Conservation (phyloP, 331 rosid species). For the Malus hybrid region DNA sequence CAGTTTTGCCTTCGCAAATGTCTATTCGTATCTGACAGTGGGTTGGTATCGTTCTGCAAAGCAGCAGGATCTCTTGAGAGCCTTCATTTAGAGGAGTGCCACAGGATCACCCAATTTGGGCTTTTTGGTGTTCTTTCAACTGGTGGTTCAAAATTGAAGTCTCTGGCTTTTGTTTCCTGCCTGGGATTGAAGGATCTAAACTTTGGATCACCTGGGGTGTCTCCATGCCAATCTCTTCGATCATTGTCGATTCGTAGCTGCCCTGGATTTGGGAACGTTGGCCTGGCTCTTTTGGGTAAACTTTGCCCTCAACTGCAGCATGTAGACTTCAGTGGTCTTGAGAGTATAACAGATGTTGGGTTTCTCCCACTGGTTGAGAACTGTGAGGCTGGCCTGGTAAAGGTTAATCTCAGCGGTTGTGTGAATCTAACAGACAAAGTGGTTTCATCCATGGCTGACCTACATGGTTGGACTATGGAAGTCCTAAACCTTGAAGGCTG, state of each 20-base stretch:
- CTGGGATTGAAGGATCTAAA: slow-evolving; percentile 65
- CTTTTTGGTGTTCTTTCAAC: slow-evolving; percentile 54
- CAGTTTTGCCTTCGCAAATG: slow-evolving; percentile 54
- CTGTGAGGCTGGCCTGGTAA: slow-evolving; percentile 59
- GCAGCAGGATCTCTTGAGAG: slow-evolving; percentile 66
- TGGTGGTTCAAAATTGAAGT: slow-evolving; percentile 56
- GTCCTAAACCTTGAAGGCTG: slow-evolving; percentile 71
- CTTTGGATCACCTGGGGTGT: slow-evolving; percentile 30
- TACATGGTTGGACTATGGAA: slow-evolving; percentile 66
- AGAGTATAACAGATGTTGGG: slow-evolving; percentile 65
- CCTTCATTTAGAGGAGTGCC: slow-evolving; percentile 87
- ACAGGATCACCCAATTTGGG: slow-evolving; percentile 81
- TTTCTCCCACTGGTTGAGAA: slow-evolving; percentile 44
- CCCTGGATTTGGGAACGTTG: slow-evolving; percentile 73
- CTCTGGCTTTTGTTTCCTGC: slow-evolving; percentile 60
- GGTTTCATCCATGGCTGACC: slow-evolving; percentile 44
- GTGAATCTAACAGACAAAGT: slow-evolving; percentile 55
- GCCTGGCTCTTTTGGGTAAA: slow-evolving; percentile 55
- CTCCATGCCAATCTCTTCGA: slow-evolving; percentile 45
- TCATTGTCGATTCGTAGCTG: slow-evolving; percentile 61
- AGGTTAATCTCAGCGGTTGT: slow-evolving; percentile 71
- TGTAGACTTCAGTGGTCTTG: slow-evolving; percentile 63
- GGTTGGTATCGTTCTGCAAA: slow-evolving; percentile 61
- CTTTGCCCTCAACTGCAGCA: slow-evolving; percentile 63
- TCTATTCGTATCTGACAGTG: slow-evolving; percentile 66